Conservation (phyloP, 2,329 filamentous ascomycete species). For the Blumeria hordei region DNA sequence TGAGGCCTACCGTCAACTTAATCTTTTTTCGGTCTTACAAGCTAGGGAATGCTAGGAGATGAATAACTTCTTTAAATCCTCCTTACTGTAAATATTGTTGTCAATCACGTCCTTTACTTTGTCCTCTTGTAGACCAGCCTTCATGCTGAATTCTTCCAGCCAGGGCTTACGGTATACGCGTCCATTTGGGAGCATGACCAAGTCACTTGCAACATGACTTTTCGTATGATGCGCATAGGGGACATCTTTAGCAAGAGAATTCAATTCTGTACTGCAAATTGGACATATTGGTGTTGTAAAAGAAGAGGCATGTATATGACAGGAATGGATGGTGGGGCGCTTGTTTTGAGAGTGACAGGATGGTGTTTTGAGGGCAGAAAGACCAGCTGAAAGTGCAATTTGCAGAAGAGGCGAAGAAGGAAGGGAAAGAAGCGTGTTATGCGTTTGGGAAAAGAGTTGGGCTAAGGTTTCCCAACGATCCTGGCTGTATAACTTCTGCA, state of each 20-base stretch:
- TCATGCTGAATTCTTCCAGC: slow-evolving; percentile 53
- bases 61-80: slow-evolving; percentile 62
- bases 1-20: no score
- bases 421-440: slow-evolving; percentile 66
- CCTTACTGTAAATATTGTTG: slow-evolving; percentile 36
- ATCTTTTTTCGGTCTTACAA: not conserved
- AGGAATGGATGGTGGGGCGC: slow-evolving; percentile 3
- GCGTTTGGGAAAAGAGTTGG: slow-evolving; percentile 58
- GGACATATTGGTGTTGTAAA: slow-evolving; percentile 52
- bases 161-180: slow-evolving; percentile 59
- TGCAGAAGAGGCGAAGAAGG: slow-evolving; percentile 68
- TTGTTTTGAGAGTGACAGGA: slow-evolving; percentile 46
- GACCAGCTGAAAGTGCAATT: slow-evolving; percentile 68
- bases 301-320: slow-evolving; percentile 13
- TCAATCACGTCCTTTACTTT: slow-evolving; percentile 59
- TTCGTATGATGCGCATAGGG: slow-evolving; percentile 91
- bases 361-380: slow-evolving; percentile 88
- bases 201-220: slow-evolving; percentile 72
- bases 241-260: slow-evolving; percentile 66
- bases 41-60: slow-evolving; percentile 35
- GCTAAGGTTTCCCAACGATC: slow-evolving; percentile 56
- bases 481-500: slow-evolving; percentile 44
- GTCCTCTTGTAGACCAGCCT: slow-evolving; percentile 42
- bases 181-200: slow-evolving; percentile 68
- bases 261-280: slow-evolving; percentile 88